Base-by-base conservation (phyloP, 768 basidiomycete genomes). In the Mycena venus region DNA sequence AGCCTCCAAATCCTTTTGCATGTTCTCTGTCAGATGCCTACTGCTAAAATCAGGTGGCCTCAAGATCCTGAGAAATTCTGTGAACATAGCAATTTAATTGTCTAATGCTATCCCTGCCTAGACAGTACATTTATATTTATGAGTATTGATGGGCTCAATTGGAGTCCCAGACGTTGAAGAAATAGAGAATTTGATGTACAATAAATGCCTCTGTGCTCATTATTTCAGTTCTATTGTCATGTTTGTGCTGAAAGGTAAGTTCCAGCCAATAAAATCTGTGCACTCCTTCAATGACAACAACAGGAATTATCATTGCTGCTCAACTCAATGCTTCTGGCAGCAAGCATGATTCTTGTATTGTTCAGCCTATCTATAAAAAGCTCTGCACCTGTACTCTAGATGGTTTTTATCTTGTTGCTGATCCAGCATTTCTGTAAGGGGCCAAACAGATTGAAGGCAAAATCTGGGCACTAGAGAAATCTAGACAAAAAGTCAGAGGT, bases 311-410 rank as follows among this genome's bases (percentile, higher is more conserved):
- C 9, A 83, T 88, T 77, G 79, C 76, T 10, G 77, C 74, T 12
- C 73, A 78, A 27, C 59, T 84, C n/a, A 89, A 89, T 79, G 80
- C 83, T 1, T 87, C 87, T 0, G 86, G 88, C 12, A 88, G 88
- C 73, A 89, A 87, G 88, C 89, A 89, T 77, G 85, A 90, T 72
- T 81, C 86, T 14, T 80, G 77, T 34, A 83, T 89, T 69, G 86
- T 87, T 3, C 78, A 74, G 8, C 81, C 79, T 1, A 84, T 90
- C 15, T 88, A 85, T 70, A 63, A 84, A 6, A 81, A 81, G 36
- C 78, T 87, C 0, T 71, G 63, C 0, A 78, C 69, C 2, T n/a
- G 76, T 2, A 88, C 84, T 25, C 88, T 86, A 0, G 80, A 83
- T 6, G 85, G 84, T 1, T 89, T 78, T 73, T 89, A 85, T 75